Percentiles rank a stretch among this genome's conserved stretches.
Conservation (phyloP, 2,329 filamentous ascomycete genomes). For the Alternaria alternata region DNA sequence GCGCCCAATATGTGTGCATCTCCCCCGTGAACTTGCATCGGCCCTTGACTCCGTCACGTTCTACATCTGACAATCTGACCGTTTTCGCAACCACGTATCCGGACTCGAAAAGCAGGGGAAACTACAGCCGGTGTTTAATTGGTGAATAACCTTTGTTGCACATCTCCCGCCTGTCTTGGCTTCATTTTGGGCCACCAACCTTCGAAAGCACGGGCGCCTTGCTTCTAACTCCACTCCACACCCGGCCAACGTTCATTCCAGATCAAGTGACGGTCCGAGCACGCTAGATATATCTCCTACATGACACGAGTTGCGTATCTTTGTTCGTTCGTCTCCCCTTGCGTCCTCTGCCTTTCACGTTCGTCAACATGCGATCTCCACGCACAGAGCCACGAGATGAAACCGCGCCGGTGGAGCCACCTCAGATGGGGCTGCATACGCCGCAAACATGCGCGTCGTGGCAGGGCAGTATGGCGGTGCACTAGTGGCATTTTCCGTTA, state of each 20-base stretch:
- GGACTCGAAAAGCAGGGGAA: conserved; percentile 8
- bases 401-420: not conserved
- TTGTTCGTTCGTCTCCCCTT: not conserved
- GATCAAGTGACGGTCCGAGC: conserved; percentile 4
- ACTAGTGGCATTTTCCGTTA: conserved; percentile 3
- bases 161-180: conserved; percentile 12
- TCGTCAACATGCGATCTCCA: not conserved
- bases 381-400: conserved; percentile 2
- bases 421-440: not conserved
- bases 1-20: conserved; percentile 4
- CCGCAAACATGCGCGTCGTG: conserved; percentile 1
- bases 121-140: conserved; percentile 3
- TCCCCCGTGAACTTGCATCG: conserved; percentile 3
- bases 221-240: conserved; percentile 4
- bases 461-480: conserved; percentile 4
- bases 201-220: conserved; percentile 3
- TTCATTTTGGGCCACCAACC: conserved; percentile 6
- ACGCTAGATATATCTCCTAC: conserved; percentile 6
- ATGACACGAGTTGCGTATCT: conserved; percentile 1
- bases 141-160: conserved; percentile 5
- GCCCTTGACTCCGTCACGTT: not conserved
- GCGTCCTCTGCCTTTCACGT: not conserved
- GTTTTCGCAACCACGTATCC: conserved; percentile 1
- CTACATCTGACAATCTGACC: conserved; percentile 1
- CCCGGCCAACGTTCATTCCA: conserved; percentile 7